phyloP scores from a whole-genome alignment of 2,329 filamentous ascomycete species.

The Zymoseptoria tritici region DNA sequence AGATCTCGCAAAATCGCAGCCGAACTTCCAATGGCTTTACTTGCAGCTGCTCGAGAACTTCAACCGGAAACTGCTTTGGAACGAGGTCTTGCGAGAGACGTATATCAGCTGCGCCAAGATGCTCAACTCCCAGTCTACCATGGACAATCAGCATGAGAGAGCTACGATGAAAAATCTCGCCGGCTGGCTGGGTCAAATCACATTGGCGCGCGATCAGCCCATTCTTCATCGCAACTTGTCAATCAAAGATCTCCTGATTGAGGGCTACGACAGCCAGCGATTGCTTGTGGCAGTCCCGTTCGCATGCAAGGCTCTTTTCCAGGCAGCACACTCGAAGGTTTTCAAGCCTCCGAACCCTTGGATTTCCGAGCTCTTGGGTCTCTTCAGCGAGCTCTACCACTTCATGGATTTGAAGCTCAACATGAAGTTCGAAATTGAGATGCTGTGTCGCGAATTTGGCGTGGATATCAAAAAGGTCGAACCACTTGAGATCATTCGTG shows the following conservation, averaged over 20 bases:
- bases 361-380: conserved; percentile 89
- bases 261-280: conserved; percentile 87
- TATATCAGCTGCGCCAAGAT: conserved; percentile 79
- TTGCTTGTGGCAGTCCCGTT: conserved; percentile 92
- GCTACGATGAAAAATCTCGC: conserved; percentile 88
- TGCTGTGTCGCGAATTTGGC: conserved; percentile 84
- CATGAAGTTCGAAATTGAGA: conserved; percentile 96
- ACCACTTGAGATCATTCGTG: conserved; percentile 77
- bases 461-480: conserved; percentile 91
- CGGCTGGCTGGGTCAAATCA: conserved; percentile 86
- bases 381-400: conserved; percentile 90
- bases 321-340: conserved; percentile 75
- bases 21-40: conserved; percentile 92
- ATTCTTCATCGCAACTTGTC: conserved; percentile 96
- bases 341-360: conserved; percentile 95
- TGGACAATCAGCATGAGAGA: conserved; percentile 77
- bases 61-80: conserved; percentile 69
- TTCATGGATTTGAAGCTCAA: conserved; percentile 91
- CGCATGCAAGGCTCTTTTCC: conserved; percentile 88
- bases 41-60: conserved; percentile 81
- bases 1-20: conserved; percentile 92
- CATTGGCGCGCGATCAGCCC: conserved; percentile 85
- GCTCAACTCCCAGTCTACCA: conserved; percentile 80
- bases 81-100: conserved; percentile 86
- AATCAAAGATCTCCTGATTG: conserved; percentile 89